A percentile compares a stretch with the other conserved stretches of the same genome.
Evolutionary conservation across 2,329 filamentous ascomycete species (phyloP).

Genomic region (Shiraia sp.): DNA sequence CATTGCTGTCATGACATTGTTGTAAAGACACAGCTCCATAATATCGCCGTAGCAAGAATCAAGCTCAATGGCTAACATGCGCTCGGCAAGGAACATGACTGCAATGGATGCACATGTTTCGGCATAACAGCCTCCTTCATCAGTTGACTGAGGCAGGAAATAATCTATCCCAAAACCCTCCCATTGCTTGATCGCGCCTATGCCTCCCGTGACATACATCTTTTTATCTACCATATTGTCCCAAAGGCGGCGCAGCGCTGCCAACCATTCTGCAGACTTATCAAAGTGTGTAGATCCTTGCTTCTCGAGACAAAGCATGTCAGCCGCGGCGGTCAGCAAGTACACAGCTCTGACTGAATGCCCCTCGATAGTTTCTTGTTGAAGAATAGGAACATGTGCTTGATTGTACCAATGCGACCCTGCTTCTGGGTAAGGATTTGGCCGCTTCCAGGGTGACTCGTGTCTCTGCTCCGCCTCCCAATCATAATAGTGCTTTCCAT

Average conservation of each 20-base stretch:
- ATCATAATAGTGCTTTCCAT: conserved; percentile 59
- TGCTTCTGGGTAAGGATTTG: conserved; percentile 52
- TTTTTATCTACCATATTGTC: conserved; percentile 64
- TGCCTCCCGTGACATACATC: conserved; percentile 66
- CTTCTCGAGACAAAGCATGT: conserved; percentile 46
- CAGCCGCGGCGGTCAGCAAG: conserved; percentile 61
- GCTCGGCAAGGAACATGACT: conserved; percentile 12
- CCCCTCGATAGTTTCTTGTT: conserved; percentile 61
- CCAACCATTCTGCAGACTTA: conserved; percentile 8
- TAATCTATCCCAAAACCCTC: conserved; percentile 65
- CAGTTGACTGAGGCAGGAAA: conserved; percentile 60
- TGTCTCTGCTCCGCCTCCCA: conserved; percentile 57
- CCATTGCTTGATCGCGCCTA: conserved; percentile 62
- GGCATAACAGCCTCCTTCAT: conserved; percentile 65
- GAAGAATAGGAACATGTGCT: conserved; percentile 58
- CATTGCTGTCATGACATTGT: conserved; percentile 63
- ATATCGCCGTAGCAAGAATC: conserved; percentile 60
- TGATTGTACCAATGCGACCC: conserved; percentile 58
- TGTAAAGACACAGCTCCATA: conserved; percentile 65
- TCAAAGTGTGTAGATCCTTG: conserved; percentile 33
- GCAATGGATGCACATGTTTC: conserved; percentile 57
- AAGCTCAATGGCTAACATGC: conserved; percentile 49
- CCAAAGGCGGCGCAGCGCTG: conserved; percentile 57
- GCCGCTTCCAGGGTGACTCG: conserved; percentile 53
- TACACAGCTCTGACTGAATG: conserved; percentile 66